These are phyloP conservation scores for Pelargonium australe DNA, from an alignment of 441 rosid species.

Conservation along the genomic window DNA sequence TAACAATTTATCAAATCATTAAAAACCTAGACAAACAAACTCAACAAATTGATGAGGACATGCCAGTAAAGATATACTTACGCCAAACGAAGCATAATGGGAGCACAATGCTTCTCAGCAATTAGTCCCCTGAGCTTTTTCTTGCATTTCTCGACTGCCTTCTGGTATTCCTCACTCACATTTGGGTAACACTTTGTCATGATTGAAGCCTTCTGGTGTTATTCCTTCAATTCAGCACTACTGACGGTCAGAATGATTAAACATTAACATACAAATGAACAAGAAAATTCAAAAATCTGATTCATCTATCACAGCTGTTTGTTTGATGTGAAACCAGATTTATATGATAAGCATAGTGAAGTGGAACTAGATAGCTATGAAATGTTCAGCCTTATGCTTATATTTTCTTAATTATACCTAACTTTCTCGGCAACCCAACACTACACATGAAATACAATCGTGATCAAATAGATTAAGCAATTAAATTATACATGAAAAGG, in stretches of 20 bases:
- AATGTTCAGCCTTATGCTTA: neutral
- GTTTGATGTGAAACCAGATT: neutral
- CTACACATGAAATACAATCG: too few relatives aligned
- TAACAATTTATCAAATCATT: neutral
- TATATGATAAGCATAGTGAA: neutral
- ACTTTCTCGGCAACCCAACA: too few relatives aligned
- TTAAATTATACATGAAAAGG: too few relatives aligned
- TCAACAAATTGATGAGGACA: neutral
- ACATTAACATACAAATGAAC: neutral
- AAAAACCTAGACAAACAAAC: neutral
- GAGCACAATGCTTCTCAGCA: constrained; percentile 55
- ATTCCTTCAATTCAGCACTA: neutral
- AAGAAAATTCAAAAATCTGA: neutral
- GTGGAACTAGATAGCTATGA: neutral
- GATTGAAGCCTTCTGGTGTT: neutral
- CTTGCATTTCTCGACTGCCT: constrained; percentile 37
- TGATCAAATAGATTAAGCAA: too few relatives aligned
- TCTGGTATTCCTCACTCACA: constrained; percentile 44
- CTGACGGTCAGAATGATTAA: neutral
- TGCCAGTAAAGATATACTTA: constrained; percentile 16
- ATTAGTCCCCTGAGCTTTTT: constrained; percentile 49
- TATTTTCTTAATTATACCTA: too few relatives aligned
- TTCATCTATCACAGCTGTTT: neutral
- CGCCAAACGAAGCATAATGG: constrained; percentile 52
- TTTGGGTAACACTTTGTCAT: constrained; percentile 43